Evolutionary conservation across 495 filamentous ascomycete genomes (phyloP), one percentile per base, ranked within the genome.

Genomic region (Neurospora sp.): DNA sequence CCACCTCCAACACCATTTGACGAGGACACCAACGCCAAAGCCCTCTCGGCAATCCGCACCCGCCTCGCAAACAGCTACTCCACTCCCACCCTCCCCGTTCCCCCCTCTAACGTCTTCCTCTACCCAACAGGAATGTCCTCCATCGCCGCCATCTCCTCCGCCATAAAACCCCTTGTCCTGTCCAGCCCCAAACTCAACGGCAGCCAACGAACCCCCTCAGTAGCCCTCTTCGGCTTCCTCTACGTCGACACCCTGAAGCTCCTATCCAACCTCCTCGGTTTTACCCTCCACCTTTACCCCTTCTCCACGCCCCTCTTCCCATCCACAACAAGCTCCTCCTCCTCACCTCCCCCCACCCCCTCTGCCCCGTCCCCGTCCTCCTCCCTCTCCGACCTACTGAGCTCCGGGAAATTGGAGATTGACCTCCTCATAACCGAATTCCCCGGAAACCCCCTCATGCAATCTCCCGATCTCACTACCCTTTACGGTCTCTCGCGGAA

Each of bases 211-310:
- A 22, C 5, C 3, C 12, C 20, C 1, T 22, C 53, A 74, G 79
- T 61, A 0, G 53, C 53, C 2, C 1, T 61, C 0, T 61, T 61
- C 0, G 53, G 53, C 3, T 80, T 80, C 69, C 73, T 72, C 42
- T 80, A 80, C 72, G 76, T 80, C 20, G 79, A 80, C 70, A 79
- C 79, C 11, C 72, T 48, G 39, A 80, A 80, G 16, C 14, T 74
- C 16, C 69, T 80, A 6, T 27, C 41, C 11, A 27, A 10, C 35
- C 11, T 78, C 35, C 69, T 75, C 18, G 38, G 40, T 42, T 68
- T 61, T 38, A 4, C 31, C 0, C 20, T 71, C 0, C 71, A 59
- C 0, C 68, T 78, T 5, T 73, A 72, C 70, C 70, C 73, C 1
- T 75, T 35, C 71, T 38, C 48, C 16, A 70, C 16, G 0, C 53